Conservation (phyloP, 1,139 yeast species). For the Candida tetrigidarum region DNA sequence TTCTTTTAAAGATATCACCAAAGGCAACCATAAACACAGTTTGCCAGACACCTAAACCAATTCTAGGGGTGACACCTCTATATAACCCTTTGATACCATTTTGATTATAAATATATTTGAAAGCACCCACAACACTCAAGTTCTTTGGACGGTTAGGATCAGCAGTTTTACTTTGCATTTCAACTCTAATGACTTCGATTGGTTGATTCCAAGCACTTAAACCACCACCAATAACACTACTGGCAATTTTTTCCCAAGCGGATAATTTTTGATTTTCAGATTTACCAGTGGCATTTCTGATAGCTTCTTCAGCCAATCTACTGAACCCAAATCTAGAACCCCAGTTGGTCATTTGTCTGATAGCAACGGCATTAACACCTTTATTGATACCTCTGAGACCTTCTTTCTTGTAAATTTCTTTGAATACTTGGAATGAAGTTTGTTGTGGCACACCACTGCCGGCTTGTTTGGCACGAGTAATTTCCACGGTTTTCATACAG, state of each 20-base stretch:
- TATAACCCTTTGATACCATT: constrained; percentile 91
- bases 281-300: constrained; percentile 67
- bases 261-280: constrained; percentile 62
- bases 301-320: constrained; percentile 86
- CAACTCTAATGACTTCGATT: constrained; percentile 95
- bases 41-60: constrained; percentile 97
- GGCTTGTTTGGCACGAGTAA: constrained; percentile 86
- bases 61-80: constrained; percentile 96
- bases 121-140: constrained; percentile 77
- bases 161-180: constrained; percentile 91
- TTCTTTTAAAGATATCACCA: constrained; percentile 75
- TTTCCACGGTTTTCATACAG: constrained; percentile 97
- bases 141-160: constrained; percentile 98
- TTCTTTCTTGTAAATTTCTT: constrained; percentile 79
- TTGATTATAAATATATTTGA: constrained; percentile 77
- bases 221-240: constrained; percentile 97
- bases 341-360: constrained; percentile 99
- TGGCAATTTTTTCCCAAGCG: constrained; percentile 79
- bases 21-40: constrained; percentile 99
- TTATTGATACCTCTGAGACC: constrained; percentile 94
- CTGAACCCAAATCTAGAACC: constrained; percentile 96
- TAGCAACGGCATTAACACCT: constrained; percentile 99
- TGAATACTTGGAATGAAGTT: constrained; percentile 83
- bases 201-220: constrained; percentile 99
- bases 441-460: constrained; percentile 67